These are phyloP conservation scores for Acanthamoeba healyi DNA, from an alignment of 208 protist species.

Conservation along the genomic window DNA sequence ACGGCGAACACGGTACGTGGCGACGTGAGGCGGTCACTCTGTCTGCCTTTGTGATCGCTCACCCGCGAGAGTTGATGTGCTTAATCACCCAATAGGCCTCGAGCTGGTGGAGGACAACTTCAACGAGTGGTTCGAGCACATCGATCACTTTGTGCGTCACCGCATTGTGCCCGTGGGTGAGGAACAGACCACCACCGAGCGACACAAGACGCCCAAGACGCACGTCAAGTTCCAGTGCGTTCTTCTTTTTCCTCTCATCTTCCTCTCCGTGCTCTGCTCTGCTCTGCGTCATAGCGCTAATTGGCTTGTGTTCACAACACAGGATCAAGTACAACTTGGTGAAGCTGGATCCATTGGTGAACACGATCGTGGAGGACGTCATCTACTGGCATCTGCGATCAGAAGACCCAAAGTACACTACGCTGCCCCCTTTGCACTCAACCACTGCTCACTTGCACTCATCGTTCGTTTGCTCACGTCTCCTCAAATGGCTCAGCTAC, in stretches of 20 bases:
- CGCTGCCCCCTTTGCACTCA: no score
- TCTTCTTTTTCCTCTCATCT: background rate
- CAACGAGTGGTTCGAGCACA: slow-evolving; percentile 62
- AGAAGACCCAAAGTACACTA: slow-evolving; percentile 37
- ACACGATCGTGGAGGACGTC: background rate
- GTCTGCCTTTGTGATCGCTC: no score
- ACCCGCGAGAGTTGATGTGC: no score
- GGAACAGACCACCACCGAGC: slow-evolving; percentile 59
- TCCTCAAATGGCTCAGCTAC: no score
- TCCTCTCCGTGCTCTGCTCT: no score
- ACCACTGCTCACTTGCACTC: no score
- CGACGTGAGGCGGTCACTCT: no score
- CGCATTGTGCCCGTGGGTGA: slow-evolving; percentile 41
- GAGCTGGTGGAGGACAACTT: slow-evolving; percentile 49
- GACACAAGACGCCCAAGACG: background rate
- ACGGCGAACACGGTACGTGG: slow-evolving; percentile 28
- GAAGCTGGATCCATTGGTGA: slow-evolving; percentile 39
- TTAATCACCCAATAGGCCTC: no score
- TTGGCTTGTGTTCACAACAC: background rate
- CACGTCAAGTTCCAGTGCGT: slow-evolving; percentile 45
- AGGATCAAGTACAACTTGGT: background rate
- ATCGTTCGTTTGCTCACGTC: no score
- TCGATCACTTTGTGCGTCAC: slow-evolving; percentile 59
- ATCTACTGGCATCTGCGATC: slow-evolving; percentile 27
- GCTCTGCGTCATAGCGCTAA: no score